Conservation (phyloP, 1,284 basidiomycete genomes). For the Ganoderma sp. region DNA sequence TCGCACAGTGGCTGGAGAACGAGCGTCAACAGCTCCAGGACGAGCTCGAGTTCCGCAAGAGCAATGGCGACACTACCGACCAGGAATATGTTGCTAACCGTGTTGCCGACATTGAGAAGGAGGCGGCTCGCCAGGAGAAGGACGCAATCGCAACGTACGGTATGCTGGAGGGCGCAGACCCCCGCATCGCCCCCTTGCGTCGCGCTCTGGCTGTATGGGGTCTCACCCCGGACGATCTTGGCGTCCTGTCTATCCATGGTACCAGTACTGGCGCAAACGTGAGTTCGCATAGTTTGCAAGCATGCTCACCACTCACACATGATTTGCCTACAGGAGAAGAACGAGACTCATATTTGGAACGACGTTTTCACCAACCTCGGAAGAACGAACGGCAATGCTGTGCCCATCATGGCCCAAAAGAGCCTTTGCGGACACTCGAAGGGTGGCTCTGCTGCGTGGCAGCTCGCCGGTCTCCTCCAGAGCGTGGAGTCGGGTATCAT, state of each 20-base stretch:
- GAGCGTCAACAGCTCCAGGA: slow-evolving; percentile 84
- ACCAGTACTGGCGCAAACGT: slow-evolving; percentile 96
- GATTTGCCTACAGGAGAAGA: slow-evolving; percentile 76
- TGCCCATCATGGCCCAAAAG: slow-evolving; percentile 98
- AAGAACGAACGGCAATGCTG: slow-evolving; percentile 91
- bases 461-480: slow-evolving; percentile 93
- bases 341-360: slow-evolving; percentile 97
- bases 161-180: slow-evolving; percentile 91
- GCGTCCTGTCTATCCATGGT: slow-evolving; percentile 88
- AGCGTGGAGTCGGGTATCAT: slow-evolving; percentile 86
- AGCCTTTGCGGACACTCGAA: slow-evolving; percentile 95
- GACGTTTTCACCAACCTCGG: slow-evolving; percentile 88
- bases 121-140: slow-evolving; percentile 90
- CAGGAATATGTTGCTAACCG: slow-evolving; percentile 77
- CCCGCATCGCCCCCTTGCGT: slow-evolving; percentile 87
- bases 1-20: slow-evolving; percentile 91
- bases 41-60: slow-evolving; percentile 71
- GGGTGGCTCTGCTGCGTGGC: slow-evolving; percentile 98
- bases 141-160: slow-evolving; percentile 90
- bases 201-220: slow-evolving; percentile 97
- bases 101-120: slow-evolving; percentile 84
- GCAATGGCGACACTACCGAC: slow-evolving; percentile 58
- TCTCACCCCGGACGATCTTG: slow-evolving; percentile 90
- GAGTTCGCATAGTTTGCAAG: slow-evolving; percentile 33
- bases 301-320: slow-evolving; percentile 11